Conservation (phyloP, 345 rosid genomes). For the Clarkia xantiana region DNA sequence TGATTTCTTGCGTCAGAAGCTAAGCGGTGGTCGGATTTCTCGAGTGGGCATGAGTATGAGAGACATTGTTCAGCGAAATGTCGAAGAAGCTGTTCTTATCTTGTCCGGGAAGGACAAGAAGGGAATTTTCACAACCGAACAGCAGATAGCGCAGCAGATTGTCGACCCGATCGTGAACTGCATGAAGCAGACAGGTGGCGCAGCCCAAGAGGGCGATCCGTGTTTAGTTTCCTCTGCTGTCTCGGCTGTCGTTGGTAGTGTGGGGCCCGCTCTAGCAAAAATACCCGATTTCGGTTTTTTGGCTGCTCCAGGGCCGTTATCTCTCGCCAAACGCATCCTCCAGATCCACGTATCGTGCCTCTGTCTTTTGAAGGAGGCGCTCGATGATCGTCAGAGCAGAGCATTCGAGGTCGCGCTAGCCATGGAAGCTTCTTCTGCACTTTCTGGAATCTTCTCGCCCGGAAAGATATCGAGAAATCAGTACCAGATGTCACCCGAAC, state of each 20-base stretch:
- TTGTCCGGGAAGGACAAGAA: constrained; percentile 53
- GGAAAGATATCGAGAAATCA: constrained; percentile 76
- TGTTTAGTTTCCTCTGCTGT: constrained; percentile 84
- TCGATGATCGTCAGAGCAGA: constrained; percentile 94
- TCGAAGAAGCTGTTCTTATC: constrained; percentile 50
- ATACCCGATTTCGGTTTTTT: constrained; percentile 54
- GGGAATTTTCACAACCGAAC: constrained; percentile 40
- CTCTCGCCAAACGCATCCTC: constrained; percentile 52
- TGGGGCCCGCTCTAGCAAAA: constrained; percentile 51
- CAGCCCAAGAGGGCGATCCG: constrained; percentile 98
- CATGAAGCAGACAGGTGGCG: constrained; percentile 86
- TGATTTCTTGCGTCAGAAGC: constrained; percentile 71
- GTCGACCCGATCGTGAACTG: constrained; percentile 61
- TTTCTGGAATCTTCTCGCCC: constrained; percentile 47
- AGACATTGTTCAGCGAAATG: constrained; percentile 59
- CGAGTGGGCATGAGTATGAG: constrained; percentile 78
- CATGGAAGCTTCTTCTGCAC: constrained; percentile 71
- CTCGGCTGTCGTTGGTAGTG: constrained; percentile 67
- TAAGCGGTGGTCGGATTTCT: constrained; percentile 40
- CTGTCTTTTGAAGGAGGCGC: constrained; percentile 76
- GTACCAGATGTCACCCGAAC: constrained; percentile 63
- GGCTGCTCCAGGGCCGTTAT: constrained; percentile 24
- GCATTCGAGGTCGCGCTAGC: constrained; percentile 96
- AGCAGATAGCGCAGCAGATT: constrained; percentile 75
- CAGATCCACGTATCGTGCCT: constrained; percentile 71